Conservation (phyloP, 164 flowering plant genomes). For the Berberis thunbergii region DNA sequence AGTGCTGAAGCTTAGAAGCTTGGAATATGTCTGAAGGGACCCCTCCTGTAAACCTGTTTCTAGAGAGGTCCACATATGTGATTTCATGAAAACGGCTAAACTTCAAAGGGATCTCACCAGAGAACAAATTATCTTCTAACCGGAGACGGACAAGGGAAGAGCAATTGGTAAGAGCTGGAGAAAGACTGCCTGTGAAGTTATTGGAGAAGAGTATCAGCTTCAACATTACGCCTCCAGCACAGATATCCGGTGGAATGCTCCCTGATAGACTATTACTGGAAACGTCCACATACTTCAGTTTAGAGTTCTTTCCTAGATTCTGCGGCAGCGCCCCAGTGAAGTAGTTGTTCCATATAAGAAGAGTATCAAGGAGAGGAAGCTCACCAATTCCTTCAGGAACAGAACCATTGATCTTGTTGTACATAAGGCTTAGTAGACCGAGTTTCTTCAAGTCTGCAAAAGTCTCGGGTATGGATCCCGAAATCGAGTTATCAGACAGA, state of each 20-base stretch:
- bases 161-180: conserved; percentile 65
- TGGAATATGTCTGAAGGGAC: conserved; percentile 47
- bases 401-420: conserved; percentile 60
- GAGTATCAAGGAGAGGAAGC: conserved; percentile 70
- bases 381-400: conserved; percentile 65
- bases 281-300: conserved; percentile 74
- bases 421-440: conserved; percentile 69
- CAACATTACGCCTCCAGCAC: conserved; percentile 46
- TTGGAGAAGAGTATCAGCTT: conserved; percentile 79
- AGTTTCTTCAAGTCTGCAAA: conserved; percentile 64
- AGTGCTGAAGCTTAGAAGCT: conserved; percentile 61
- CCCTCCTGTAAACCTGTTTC: conserved; percentile 63
- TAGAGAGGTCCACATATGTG: conserved; percentile 67
- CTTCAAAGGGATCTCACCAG: conserved; percentile 57
- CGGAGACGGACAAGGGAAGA: conserved; percentile 79
- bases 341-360: conserved; percentile 79
- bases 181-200: conserved; percentile 51
- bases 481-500: conserved; percentile 74
- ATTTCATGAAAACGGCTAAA: conserved; percentile 43
- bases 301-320: conserved; percentile 57
- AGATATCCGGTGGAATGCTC: conserved; percentile 56
- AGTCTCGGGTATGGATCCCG: conserved; percentile 74
- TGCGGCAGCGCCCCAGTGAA: conserved; percentile 74
- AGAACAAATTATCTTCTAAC: conserved; percentile 69
- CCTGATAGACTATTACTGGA: conserved; percentile 72